Conservation (phyloP, 225 moss, liverwort and hornwort species). For the Ulota crispa region DNA sequence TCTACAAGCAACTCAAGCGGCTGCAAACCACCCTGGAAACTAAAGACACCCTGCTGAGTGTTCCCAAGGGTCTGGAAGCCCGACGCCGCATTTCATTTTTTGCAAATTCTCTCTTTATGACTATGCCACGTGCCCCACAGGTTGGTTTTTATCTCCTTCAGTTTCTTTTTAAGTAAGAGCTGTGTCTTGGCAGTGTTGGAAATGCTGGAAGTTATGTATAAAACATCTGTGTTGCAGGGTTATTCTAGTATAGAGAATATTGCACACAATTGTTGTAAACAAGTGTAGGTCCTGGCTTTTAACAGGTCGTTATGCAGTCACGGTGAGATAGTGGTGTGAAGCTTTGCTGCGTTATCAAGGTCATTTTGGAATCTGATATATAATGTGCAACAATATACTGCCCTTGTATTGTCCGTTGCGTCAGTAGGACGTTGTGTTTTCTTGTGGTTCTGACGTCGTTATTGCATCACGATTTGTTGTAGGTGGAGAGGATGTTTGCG, state of each 20-base stretch:
- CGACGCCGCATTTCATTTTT: conserved; percentile 90
- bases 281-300: background rate
- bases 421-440: background rate
- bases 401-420: conserved; percentile 8
- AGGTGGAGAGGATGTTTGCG: conserved; percentile 95
- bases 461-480: conserved; percentile 1
- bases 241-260: background rate
- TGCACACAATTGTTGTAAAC: conserved; percentile 2
- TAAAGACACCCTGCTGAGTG: conserved; percentile 66
- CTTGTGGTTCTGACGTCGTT: conserved; percentile 8
- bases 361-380: background rate
- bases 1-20: conserved; percentile 86
- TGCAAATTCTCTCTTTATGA: conserved; percentile 98
- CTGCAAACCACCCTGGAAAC: conserved; percentile 74
- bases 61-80: conserved; percentile 87
- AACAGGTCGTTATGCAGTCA: background rate
- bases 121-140: conserved; percentile 94
- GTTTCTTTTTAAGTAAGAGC: background rate
- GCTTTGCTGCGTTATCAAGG: background rate
- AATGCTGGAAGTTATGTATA: background rate
- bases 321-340: conserved; percentile 16
- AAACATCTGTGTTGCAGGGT: background rate
- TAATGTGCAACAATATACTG: background rate
- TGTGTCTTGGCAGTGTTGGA: background rate
- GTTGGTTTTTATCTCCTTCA: conserved; percentile 34